Evolutionary conservation across 306 rosid species (phyloP).

Genomic region (Prosopis cineraria): DNA sequence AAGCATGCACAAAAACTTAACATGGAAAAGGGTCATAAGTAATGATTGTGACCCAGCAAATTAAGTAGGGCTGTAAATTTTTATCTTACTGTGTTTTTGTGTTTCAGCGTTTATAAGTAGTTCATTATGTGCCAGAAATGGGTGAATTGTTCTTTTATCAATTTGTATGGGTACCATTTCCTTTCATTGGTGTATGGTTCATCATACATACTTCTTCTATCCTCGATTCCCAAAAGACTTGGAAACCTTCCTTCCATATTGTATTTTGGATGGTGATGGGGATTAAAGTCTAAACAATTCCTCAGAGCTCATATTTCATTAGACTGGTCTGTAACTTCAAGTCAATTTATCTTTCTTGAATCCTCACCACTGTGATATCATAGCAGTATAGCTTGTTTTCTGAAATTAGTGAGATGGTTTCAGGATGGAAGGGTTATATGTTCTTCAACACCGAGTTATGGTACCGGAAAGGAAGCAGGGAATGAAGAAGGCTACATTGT

Average conservation of each 20-base stretch:
- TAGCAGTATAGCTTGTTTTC: background rate
- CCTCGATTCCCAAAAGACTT: no score
- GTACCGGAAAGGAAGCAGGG: constrained; percentile 67
- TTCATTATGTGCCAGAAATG: background rate
- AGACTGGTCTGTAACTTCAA: background rate
- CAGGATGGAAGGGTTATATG: constrained; percentile 78
- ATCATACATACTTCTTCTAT: no score
- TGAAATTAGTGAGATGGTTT: constrained; percentile 8
- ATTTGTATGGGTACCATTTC: background rate
- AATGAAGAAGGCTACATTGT: constrained; percentile 67
- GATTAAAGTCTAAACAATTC: background rate
- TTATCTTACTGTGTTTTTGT: background rate
- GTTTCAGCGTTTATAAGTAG: background rate
- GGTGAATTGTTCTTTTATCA: background rate
- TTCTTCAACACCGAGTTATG: constrained; percentile 71
- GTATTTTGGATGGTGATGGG: background rate
- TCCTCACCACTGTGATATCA: background rate
- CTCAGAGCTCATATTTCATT: background rate
- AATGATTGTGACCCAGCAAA: background rate
- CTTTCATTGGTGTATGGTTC: background rate
- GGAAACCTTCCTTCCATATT: no score
- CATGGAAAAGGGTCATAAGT: background rate
- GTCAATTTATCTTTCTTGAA: background rate
- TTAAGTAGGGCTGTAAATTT: background rate
- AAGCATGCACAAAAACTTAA: no score